Conservation (phyloP, 2,329 filamentous ascomycete species). For the Alternaria sp. region DNA sequence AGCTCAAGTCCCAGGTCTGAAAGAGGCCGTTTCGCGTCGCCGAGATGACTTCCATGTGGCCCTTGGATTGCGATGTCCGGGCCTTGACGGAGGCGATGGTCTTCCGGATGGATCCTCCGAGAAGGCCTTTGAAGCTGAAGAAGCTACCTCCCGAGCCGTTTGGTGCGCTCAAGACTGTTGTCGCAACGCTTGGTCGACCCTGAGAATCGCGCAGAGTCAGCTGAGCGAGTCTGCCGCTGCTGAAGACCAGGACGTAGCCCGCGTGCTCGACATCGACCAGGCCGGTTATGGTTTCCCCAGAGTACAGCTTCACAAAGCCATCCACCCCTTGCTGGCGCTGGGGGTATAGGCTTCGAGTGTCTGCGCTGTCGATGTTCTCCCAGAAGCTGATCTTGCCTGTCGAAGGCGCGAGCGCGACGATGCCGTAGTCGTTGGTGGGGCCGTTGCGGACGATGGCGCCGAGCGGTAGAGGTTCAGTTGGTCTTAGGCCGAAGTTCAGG, state of each 20-base stretch:
- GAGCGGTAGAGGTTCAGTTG: conserved; percentile 76
- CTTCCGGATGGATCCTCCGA: conserved; percentile 73
- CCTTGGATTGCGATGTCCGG: conserved; percentile 72
- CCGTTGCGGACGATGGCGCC: conserved; percentile 83
- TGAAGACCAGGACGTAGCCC: conserved; percentile 85
- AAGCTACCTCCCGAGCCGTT: conserved; percentile 70
- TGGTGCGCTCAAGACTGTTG: conserved; percentile 73
- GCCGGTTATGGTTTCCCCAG: conserved; percentile 77
- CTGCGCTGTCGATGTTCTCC: conserved; percentile 91
- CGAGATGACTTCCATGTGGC: conserved; percentile 83
- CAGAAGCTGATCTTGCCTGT: conserved; percentile 90
- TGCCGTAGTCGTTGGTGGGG: conserved; percentile 78
- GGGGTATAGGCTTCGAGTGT: conserved; percentile 81
- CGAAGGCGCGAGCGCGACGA: conserved; percentile 83
- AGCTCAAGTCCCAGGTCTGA: conserved; percentile 86
- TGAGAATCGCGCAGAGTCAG: conserved; percentile 85
- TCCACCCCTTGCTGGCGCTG: conserved; percentile 83
- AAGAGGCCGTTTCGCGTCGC: conserved; percentile 78
- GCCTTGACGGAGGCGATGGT: conserved; percentile 82
- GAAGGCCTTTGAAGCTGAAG: conserved; percentile 77
- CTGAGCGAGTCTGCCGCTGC: conserved; percentile 84
- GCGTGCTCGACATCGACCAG: conserved; percentile 85
- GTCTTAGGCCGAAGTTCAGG: conserved; percentile 74
- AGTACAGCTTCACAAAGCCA: conserved; percentile 74
- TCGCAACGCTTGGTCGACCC: conserved; percentile 79